Percentiles rank a stretch among this genome's conserved stretches.
Conservation (phyloP, 2,329 filamentous ascomycete species). For the Exserohilum rostratum region DNA sequence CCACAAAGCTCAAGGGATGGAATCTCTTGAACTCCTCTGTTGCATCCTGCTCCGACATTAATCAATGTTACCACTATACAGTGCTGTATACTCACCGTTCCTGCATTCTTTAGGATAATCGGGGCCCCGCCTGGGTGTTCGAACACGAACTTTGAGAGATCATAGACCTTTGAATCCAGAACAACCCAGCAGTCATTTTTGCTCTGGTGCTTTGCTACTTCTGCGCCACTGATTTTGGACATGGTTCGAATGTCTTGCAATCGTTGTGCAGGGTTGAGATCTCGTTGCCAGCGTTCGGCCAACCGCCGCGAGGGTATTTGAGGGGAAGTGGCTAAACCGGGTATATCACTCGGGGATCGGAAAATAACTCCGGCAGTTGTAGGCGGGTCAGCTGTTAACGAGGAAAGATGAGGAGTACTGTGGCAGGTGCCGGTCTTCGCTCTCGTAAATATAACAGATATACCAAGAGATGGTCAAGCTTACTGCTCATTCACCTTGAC, state of each 20-base stretch:
- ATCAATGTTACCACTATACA: not conserved
- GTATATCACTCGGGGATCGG: slow-evolving; percentile 21
- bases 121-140: slow-evolving; percentile 67
- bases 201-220: slow-evolving; percentile 42
- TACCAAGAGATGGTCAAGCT: not conserved
- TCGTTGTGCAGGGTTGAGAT: not conserved
- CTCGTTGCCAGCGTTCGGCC: slow-evolving; percentile 15
- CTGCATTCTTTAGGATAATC: slow-evolving; percentile 49
- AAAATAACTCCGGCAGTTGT: slow-evolving; percentile 22
- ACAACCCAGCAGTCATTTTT: slow-evolving; percentile 65
- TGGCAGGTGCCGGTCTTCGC: too few species aligned
- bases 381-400: slow-evolving; percentile 6
- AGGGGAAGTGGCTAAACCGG: slow-evolving; percentile 28
- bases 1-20: slow-evolving; percentile 40
- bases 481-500: too few species aligned
- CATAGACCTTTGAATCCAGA: slow-evolving; percentile 69
- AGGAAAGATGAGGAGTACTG: not conserved
- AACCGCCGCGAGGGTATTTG: slow-evolving; percentile 30
- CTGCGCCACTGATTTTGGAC: slow-evolving; percentile 39
- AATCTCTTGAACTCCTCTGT: slow-evolving; percentile 46
- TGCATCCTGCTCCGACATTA: slow-evolving; percentile 35
- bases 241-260: slow-evolving; percentile 16
- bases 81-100: slow-evolving; percentile 45
- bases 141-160: slow-evolving; percentile 67
- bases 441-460: not conserved